Evolutionary conservation across 129 eudicot genomes (phyloP).

Genomic region (Chrysanthemum makinoi): DNA sequence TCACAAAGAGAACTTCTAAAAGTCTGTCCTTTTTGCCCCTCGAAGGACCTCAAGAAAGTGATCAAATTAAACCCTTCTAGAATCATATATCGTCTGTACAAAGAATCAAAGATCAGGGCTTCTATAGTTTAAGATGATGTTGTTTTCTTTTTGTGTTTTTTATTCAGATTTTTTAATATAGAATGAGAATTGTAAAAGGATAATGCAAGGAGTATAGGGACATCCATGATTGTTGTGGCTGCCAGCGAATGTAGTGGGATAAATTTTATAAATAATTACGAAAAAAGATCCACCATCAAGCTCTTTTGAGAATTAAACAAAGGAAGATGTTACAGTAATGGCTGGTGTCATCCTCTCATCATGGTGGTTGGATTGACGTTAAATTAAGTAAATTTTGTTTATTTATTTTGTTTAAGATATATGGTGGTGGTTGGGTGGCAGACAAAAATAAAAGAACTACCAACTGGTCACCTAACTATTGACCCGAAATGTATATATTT

Average conservation of each 20-base stretch:
- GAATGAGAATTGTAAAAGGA: slow-evolving; percentile 24
- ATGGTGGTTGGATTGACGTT: slow-evolving; percentile 28
- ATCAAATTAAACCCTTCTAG: slow-evolving; percentile 36
- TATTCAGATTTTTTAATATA: slow-evolving; percentile 20
- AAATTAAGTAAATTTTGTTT: slow-evolving; percentile 4
- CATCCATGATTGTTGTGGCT: slow-evolving; percentile 32
- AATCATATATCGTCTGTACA: slow-evolving; percentile 28
- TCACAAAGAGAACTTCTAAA: slow-evolving; percentile 84
- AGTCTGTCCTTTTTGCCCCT: neutral
- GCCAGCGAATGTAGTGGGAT: slow-evolving; percentile 38
- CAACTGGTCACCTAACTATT: slow-evolving; percentile 27
- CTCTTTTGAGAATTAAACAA: slow-evolving; percentile 28
- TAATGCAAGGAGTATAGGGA: slow-evolving; percentile 35
- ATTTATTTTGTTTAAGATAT: slow-evolving; percentile 6
- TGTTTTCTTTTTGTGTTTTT: neutral
- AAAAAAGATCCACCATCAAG: slow-evolving; percentile 27
- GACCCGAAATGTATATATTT: slow-evolving; percentile 28
- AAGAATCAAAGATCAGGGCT: slow-evolving; percentile 25
- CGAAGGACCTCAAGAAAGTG: neutral
- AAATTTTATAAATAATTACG: slow-evolving; percentile 12
- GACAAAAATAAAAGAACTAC: slow-evolving; percentile 28
- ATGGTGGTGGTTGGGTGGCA: no score
- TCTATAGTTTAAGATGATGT: slow-evolving; percentile 23
- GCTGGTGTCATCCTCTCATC: slow-evolving; percentile 27
- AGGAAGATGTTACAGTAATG: slow-evolving; percentile 15